Evolutionary conservation across 1,284 basidiomycete species (phyloP), one percentile per base, ranked within the genome.

Genomic region (Ceratobasidium theobromae): DNA sequence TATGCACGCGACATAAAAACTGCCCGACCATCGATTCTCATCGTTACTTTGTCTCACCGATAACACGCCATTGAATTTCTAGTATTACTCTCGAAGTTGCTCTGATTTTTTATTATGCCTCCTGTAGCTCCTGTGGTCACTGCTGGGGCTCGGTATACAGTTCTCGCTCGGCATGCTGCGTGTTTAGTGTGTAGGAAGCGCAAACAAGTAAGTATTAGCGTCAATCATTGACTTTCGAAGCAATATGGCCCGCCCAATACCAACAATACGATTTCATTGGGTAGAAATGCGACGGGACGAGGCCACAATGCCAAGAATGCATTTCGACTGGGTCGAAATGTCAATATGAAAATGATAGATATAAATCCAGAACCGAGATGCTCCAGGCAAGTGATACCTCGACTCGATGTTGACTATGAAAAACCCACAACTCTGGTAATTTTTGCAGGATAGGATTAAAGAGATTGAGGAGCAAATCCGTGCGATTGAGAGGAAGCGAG

Each of bases 271-370:
- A 28, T 4, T 23, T 1, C 21, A 21, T 18, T 21, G 9, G 21
- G 4, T 21, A 62, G 58, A 62, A 51, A 41, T 62, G 58, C 45
- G 43, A 49, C 21, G 58, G 32, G 16, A 46, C 45, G 14, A 62
- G 28, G 25, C 58, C 58, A n/a, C 32, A n/a, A 51, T 62, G 58
- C 27, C 30, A 62, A 21, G 58, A 62, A 41, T 62, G 58, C 18
- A 8, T 62, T 2, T 21, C 14, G 4, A 4, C 48, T 8, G 25
- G 25, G 32, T 32, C 28, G 9, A 25, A 51, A n/a, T 62, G 58
- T 28, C 46, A 62, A 51, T 62, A 62, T 27, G 46, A 62, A 25
- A 41, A 62, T 33, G 3, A 35, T 1, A 28, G 23, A 4, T 49
- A 51, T 27, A 16, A 28, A 14, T 25, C 33, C 6, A 23, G 58